These are phyloP conservation scores for Claviceps sp. DNA, from an alignment of 2,329 filamentous ascomycete species.

Conservation along the genomic window DNA sequence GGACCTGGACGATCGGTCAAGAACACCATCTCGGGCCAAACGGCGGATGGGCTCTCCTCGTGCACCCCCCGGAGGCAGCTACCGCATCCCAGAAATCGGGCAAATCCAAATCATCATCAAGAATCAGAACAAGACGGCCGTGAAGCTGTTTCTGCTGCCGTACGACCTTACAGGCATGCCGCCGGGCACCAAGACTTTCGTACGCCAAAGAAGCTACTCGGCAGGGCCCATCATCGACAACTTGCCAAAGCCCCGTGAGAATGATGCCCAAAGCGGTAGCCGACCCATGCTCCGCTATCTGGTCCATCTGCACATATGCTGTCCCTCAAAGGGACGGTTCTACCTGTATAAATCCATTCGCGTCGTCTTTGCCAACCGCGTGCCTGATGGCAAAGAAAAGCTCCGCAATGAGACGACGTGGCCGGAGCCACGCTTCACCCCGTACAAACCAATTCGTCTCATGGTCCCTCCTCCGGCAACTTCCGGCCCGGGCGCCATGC, in stretches of 20 bases:
- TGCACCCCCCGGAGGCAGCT: constrained; percentile 73
- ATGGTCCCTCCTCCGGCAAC: constrained; percentile 29
- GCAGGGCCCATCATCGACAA: constrained; percentile 72
- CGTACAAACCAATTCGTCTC: constrained; percentile 58
- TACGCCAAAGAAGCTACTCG: constrained; percentile 87
- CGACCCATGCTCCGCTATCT: constrained; percentile 75
- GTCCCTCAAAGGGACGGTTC: constrained; percentile 66
- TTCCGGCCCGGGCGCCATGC: constrained; percentile 31
- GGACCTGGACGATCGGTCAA: constrained; percentile 18
- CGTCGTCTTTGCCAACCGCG: constrained; percentile 91
- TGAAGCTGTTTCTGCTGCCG: constrained; percentile 87
- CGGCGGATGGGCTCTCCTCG: constrained; percentile 37
- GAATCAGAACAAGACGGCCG: constrained; percentile 95
- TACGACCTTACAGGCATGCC: constrained; percentile 92
- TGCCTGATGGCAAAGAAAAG: constrained; percentile 89
- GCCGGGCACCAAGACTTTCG: constrained; percentile 86
- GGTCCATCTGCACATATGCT: constrained; percentile 87
- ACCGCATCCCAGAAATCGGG: constrained; percentile 85
- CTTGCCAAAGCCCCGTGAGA: constrained; percentile 19
- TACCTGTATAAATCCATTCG: constrained; percentile 87
- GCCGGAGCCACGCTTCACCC: constrained; percentile 74
- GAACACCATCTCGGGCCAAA: constrained; percentile 25
- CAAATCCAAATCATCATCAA: constrained; percentile 96
- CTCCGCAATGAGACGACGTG: constrained; percentile 79
- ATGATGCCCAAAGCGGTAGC: constrained; percentile 26